These are phyloP conservation scores for Athelia psychrophila DNA, from an alignment of 1,284 basidiomycete genomes.

Conservation along the genomic window DNA sequence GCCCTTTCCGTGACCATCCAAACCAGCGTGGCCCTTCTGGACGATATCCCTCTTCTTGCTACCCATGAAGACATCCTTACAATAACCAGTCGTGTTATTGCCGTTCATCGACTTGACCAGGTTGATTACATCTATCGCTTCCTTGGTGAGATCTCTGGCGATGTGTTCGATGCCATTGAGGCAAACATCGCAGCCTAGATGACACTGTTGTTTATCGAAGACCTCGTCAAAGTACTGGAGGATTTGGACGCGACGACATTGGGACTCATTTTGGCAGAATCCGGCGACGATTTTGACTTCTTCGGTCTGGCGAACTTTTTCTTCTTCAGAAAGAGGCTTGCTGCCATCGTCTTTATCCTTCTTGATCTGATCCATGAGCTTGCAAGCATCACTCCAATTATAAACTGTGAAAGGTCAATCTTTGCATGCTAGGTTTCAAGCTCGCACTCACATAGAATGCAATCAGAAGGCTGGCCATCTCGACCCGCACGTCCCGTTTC, in stretches of 20 bases:
- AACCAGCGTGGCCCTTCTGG: slow-evolving; percentile 45
- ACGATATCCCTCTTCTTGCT: slow-evolving; percentile 47
- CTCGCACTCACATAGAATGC: slow-evolving; percentile 49
- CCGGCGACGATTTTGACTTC: slow-evolving; percentile 50
- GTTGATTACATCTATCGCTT: slow-evolving; percentile 47
- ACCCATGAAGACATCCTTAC: slow-evolving; percentile 63
- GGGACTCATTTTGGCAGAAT: slow-evolving; percentile 62
- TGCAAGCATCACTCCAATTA: slow-evolving; percentile 47
- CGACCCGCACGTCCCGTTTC: slow-evolving; percentile 86
- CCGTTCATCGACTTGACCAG: slow-evolving; percentile 48
- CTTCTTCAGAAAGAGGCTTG: slow-evolving; percentile 39
- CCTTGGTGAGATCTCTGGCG: slow-evolving; percentile 49
- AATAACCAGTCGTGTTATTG: slow-evolving; percentile 43
- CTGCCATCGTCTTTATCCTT: slow-evolving; percentile 36
- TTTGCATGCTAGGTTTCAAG: background rate
- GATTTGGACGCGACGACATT: slow-evolving; percentile 66
- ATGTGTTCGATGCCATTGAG: slow-evolving; percentile 28
- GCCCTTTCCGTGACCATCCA: slow-evolving; percentile 54
- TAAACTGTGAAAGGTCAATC: slow-evolving; percentile 42
- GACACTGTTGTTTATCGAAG: slow-evolving; percentile 37
- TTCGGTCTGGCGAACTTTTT: slow-evolving; percentile 56
- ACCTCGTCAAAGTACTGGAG: slow-evolving; percentile 44
- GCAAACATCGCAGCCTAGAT: slow-evolving; percentile 58
- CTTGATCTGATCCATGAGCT: slow-evolving; percentile 50
- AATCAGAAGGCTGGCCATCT: slow-evolving; percentile 66